These are phyloP conservation scores for Mortierella alpina DNA, from an alignment of 192 early-diverging fungal genomes.

Conservation along the genomic window DNA sequence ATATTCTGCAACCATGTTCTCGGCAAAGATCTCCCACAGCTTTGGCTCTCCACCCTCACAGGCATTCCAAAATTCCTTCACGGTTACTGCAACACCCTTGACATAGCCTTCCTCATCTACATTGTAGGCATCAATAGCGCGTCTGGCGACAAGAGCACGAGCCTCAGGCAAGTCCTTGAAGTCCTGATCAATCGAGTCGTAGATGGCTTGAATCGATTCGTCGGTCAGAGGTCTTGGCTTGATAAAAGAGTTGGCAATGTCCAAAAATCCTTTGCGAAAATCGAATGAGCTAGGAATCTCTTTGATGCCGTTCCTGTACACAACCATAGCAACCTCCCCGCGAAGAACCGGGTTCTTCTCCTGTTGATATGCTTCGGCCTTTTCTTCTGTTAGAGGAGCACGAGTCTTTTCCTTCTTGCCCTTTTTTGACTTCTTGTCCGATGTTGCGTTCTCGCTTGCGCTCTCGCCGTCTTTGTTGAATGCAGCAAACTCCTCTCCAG, in stretches of 20 bases:
- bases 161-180: slow-evolving; percentile 67
- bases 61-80: slow-evolving; percentile 48
- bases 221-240: slow-evolving; percentile 53
- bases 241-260: slow-evolving; percentile 69
- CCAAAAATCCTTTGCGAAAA: slow-evolving; percentile 81
- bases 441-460: slow-evolving; percentile 55
- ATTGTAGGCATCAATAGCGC: slow-evolving; percentile 62
- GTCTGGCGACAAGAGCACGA: slow-evolving; percentile 63
- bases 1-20: slow-evolving; percentile 68
- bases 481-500: slow-evolving; percentile 59
- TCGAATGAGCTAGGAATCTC: slow-evolving; percentile 74
- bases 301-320: slow-evolving; percentile 85
- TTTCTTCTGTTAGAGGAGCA: slow-evolving; percentile 54
- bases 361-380: slow-evolving; percentile 61
- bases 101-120: slow-evolving; percentile 61
- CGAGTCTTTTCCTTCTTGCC: slow-evolving; percentile 21
- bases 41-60: slow-evolving; percentile 52
- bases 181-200: slow-evolving; percentile 67
- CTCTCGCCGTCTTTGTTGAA: slow-evolving; percentile 53
- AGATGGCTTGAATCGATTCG: slow-evolving; percentile 47
- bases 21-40: slow-evolving; percentile 73
- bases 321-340: slow-evolving; percentile 78
- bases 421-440: slow-evolving; percentile 37
- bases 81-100: slow-evolving; percentile 64
- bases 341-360: slow-evolving; percentile 74